Base-by-base conservation (phyloP, 345 rosid genomes). In the Linum usitatissimum region DNA sequence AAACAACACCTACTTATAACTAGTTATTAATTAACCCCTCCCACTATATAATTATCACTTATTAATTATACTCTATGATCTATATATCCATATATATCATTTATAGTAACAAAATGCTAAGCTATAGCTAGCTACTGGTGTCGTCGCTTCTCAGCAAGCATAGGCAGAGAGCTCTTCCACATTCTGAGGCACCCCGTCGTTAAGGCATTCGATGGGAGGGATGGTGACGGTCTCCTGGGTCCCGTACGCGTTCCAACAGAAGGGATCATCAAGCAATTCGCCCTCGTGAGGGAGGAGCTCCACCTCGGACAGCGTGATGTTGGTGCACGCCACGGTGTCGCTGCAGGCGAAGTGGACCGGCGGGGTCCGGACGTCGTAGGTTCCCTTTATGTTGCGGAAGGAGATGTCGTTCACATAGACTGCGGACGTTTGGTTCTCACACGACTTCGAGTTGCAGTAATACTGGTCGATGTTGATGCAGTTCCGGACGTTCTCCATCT, bases 241-340 rank as follows among this genome's bases (percentile, higher is more conserved):
- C 45, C 99, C 99, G 42, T 85, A 93, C 36, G 99, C 95, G 51
- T 93, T 93, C 99, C 99, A 93, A 38, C 99, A 93, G 69, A 89
- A 93, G 0, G 99, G 99, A 60, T 93, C 97, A 10, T 90, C 99
- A 0, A 90, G n/a, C n/a, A 93, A 65, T 63, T 84, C 73, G 0
- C 99, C 99, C 76, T 87, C 97, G 2, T 86, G 70, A 0, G 99
- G 99, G 0, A 93, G 78, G 15, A 93, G 90, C 80, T 93, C 96
- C 0, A 89, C 97, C 60, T 93, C 96, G 0, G 97, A 81, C 78
- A 93, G 78, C 6, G 86, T 81, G n/a, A 93, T 93, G 49, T 90
- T 81, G 13, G 99, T 93, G 76, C 99, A 93, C 15, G 99, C 76
- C 9, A 93, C 90, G 0, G 94, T 77, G 72, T 93, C 96, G 12